Base-by-base conservation (phyloP, 768 basidiomycete genomes). In the Lactarius hatsudake region DNA sequence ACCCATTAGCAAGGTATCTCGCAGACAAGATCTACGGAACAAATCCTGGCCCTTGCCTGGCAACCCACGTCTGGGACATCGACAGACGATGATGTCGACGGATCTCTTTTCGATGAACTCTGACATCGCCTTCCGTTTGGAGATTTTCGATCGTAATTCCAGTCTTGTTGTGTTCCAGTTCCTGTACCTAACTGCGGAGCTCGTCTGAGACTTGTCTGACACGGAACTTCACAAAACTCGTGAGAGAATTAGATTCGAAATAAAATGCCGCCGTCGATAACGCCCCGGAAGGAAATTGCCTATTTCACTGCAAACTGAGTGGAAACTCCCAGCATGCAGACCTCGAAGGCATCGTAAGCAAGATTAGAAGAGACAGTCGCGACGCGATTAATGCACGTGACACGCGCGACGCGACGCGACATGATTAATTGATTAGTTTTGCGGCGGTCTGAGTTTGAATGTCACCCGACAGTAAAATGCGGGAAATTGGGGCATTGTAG, bases 391-490 rank as follows among this genome's bases (percentile, higher is more conserved):
- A 40, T 64, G 42, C 67, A 58, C 62, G 32, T 63, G 59, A 38
- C 56, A 28, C 8, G 38, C 61, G 66, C 66, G 69, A 53, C 42
- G 28, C 26, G 62, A 66, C 68, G 68, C 64, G 68, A 63, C 45
- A 43, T 42, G 68, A 57, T 67, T 66, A 63, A 70, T 70, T 69
- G 70, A 71, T 69, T 71, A 43, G 26, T 65, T 30, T 53, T 67
- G 67, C 63, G 63, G 66, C 66, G 18, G 58, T 69, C 74, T 73
- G 74, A 74, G 74, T 74, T 72, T 71, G 62, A 74, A 74, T 55
- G 63, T 34, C 34, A 48, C 54, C 55, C 65, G 64, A 63, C 32
- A 40, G 63, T 72, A 70, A 72, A 71, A 70, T 42, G 60, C 69
- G 70, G 64, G 45, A 56, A 20, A 58, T 53, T 63, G 30, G 62